A percentile compares a stretch with the other conserved stretches of the same genome.
Conservation (phyloP, 73 alveolate species). For the Paramecium biaurelia region DNA sequence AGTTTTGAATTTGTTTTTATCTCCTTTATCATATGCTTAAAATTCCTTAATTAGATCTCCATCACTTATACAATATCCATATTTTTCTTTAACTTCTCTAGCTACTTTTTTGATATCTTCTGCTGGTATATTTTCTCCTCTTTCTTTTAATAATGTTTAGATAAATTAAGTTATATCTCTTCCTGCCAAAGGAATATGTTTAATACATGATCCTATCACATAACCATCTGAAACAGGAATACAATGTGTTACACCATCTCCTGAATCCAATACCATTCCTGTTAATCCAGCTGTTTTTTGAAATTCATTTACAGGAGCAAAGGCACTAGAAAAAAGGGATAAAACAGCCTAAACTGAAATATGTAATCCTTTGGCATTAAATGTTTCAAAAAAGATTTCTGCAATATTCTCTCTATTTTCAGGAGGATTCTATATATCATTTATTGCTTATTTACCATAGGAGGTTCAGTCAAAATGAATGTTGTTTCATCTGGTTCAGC, state of each 20-base stretch:
- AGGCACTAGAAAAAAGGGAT: constrained; percentile 89
- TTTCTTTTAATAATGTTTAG: constrained; percentile 76
- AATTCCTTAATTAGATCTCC: constrained; percentile 80
- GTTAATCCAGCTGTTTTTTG: constrained; percentile 75
- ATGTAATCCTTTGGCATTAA: constrained; percentile 93
- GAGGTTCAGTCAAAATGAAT: constrained; percentile 98
- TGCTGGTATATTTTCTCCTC: constrained; percentile 88
- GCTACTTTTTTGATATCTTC: constrained; percentile 92
- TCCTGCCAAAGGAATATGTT: constrained; percentile 98
- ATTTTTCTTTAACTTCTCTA: constrained; percentile 86
- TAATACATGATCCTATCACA: constrained; percentile 94
- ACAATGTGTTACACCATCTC: constrained; percentile 95
- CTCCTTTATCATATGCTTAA: constrained; percentile 77
- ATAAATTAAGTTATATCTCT: constrained; percentile 90
- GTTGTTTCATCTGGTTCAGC: constrained; percentile 93
- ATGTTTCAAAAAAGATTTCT: constrained; percentile 95
- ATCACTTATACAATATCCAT: constrained; percentile 85
- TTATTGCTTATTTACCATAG: constrained; percentile 71
- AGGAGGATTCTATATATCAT: constrained; percentile 82
- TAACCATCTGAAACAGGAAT: constrained; percentile 89
- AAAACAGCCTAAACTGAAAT: constrained; percentile 98
- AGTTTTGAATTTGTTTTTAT: constrained; percentile 73
- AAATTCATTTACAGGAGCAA: constrained; percentile 60
- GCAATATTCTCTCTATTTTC: constrained; percentile 99
- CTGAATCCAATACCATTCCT: constrained; percentile 98